These are phyloP conservation scores for Salix koriyanagi DNA, from an alignment of 345 rosid genomes.

Conservation along the genomic window DNA sequence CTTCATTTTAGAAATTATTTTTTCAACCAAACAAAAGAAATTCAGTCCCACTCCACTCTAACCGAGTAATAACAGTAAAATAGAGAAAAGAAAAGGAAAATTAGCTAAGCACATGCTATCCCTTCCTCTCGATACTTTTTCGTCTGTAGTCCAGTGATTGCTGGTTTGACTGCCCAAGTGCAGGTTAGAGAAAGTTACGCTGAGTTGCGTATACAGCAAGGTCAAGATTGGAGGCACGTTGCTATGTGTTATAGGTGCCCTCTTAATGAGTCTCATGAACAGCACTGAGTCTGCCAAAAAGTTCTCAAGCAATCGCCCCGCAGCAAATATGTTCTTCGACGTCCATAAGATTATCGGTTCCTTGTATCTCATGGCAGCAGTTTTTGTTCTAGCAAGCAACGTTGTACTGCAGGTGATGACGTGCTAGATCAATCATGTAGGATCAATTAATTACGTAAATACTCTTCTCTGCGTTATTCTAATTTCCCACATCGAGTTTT, in stretches of 20 bases:
- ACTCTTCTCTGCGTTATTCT: not conserved
- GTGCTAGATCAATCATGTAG: not conserved
- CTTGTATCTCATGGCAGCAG: conserved; percentile 68
- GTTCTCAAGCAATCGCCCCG: not conserved
- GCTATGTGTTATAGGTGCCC: conserved; percentile 72
- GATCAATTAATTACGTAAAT: not conserved
- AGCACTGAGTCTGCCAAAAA: conserved; percentile 33
- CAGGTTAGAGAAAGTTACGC: conserved; percentile 76
- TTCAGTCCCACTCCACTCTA: not conserved
- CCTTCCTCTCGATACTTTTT: not conserved
- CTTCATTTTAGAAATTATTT: not conserved
- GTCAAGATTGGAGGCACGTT: conserved; percentile 74
- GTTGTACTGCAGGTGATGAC: conserved; percentile 63
- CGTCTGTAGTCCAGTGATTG: not conserved
- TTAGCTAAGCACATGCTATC: not conserved
- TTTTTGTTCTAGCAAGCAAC: conserved; percentile 55
- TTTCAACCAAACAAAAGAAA: not conserved
- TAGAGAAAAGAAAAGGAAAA: not conserved
- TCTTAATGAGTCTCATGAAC: conserved; percentile 76
- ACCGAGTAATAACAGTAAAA: not conserved
- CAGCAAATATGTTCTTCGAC: conserved; percentile 29
- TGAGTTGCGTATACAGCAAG: conserved; percentile 67
- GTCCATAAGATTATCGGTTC: conserved; percentile 64
- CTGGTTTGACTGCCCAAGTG: not conserved
- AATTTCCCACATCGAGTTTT: not conserved